phyloP scores from a whole-genome alignment of 179 eudicot genomes.

The Amaranthus tricolor region DNA sequence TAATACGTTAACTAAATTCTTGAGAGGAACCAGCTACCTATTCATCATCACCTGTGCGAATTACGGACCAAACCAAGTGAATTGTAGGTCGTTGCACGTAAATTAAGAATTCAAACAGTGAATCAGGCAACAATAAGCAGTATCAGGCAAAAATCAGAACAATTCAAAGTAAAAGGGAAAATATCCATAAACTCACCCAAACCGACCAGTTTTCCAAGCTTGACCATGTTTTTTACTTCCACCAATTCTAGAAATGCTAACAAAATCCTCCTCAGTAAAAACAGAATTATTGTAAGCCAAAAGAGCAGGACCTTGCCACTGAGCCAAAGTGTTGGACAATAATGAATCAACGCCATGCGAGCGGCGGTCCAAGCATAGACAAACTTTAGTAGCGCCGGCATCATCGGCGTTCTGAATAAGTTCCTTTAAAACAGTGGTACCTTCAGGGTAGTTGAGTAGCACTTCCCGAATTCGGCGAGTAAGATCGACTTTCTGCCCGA shows the following conservation, averaged over 20 bases:
- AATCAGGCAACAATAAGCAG: no score
- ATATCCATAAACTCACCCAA: constrained; percentile 50
- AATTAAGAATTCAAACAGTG: no score
- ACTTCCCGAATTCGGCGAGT: constrained; percentile 91
- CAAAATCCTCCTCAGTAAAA: constrained; percentile 89
- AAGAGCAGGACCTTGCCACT: constrained; percentile 93
- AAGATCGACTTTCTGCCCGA: constrained; percentile 95
- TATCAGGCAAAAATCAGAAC: neutral
- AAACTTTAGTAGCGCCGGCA: constrained; percentile 84
- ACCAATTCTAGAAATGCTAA: constrained; percentile 89
- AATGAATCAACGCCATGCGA: constrained; percentile 51
- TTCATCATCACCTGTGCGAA: no score
- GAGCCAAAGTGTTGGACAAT: constrained; percentile 50
- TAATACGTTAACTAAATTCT: no score
- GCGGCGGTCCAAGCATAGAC: constrained; percentile 82
- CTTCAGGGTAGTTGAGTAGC: constrained; percentile 80
- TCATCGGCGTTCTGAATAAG: constrained; percentile 94
- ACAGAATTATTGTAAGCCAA: constrained; percentile 82
- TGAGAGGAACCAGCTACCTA: no score
- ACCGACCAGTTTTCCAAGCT: constrained; percentile 93
- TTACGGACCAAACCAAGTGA: no score
- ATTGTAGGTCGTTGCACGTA: no score
- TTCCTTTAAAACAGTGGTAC: constrained; percentile 87
- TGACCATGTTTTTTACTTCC: constrained; percentile 77
- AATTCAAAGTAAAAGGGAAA: neutral